These are phyloP conservation scores for Aspergillus pseudoglaucus DNA, from an alignment of 2,329 filamentous ascomycete species.

Conservation along the genomic window DNA sequence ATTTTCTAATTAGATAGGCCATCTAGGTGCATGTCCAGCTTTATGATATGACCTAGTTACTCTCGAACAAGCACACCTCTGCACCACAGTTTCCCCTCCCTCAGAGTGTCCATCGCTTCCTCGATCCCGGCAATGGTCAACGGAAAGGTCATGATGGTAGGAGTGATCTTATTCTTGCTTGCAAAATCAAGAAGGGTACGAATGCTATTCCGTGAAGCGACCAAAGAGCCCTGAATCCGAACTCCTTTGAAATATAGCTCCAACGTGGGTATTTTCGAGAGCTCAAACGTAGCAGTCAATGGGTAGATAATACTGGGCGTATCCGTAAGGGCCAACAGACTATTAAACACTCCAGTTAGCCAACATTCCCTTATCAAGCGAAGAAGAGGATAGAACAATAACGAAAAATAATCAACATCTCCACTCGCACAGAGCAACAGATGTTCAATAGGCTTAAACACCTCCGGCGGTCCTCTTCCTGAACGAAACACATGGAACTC, in stretches of 20 bases:
- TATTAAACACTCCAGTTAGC: neutral
- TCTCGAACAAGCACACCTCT: constrained; percentile 37
- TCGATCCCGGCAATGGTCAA: constrained; percentile 46
- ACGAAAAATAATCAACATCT: constrained; percentile 10
- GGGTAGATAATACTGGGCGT: constrained; percentile 22
- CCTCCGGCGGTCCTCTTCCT: constrained; percentile 1
- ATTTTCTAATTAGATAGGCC: no score
- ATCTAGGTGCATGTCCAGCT: neutral
- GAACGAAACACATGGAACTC: constrained; percentile 46
- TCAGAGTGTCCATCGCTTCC: constrained; percentile 41
- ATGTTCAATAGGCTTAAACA: constrained; percentile 11
- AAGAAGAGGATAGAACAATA: neutral
- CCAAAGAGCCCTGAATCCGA: constrained; percentile 56
- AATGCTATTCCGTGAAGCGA: constrained; percentile 55
- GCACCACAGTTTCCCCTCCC: constrained; percentile 43
- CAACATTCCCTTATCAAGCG: neutral
- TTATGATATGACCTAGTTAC: no score
- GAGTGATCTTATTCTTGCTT: constrained; percentile 52
- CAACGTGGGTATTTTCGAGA: constrained; percentile 31
- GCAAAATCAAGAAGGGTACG: constrained; percentile 62
- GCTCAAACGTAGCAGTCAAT: constrained; percentile 15
- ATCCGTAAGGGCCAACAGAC: constrained; percentile 19
- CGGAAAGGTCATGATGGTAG: constrained; percentile 58
- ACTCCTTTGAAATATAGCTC: constrained; percentile 48
- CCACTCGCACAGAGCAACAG: constrained; percentile 11